Evolutionary conservation across 768 basidiomycete species (phyloP).

Genomic region (Basidioascus undulatus): DNA sequence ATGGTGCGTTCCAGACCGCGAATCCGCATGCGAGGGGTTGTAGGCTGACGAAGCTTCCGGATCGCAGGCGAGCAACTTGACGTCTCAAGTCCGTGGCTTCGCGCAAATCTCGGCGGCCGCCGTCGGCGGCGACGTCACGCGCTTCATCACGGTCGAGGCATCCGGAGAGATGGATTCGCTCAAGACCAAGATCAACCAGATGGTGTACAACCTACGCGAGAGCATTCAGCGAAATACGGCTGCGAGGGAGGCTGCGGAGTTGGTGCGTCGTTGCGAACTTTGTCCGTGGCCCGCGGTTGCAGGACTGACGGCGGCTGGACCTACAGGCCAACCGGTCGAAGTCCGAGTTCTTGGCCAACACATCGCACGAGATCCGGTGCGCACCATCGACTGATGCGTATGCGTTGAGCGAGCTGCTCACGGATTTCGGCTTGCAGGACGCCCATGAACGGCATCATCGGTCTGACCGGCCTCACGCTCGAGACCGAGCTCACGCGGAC

Average conservation of each 20-base stretch:
- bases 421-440: conserved; percentile 30
- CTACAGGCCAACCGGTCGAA: conserved; percentile 97
- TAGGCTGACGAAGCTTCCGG: background rate
- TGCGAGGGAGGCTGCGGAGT: conserved; percentile 84
- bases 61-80: conserved; percentile 41
- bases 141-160: conserved; percentile 97
- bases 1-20: conserved; percentile 6
- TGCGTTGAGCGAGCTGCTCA: background rate
- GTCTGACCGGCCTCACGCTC: conserved; percentile 95
- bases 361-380: conserved; percentile 87
- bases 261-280: too few relatives aligned
- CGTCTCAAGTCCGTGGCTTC: conserved; percentile 96
- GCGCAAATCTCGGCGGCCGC: conserved; percentile 96
- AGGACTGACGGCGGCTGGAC: too few relatives aligned
- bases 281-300: too few relatives aligned
- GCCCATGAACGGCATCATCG: conserved; percentile 99
- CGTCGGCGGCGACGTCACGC: conserved; percentile 94
- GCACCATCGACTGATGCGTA: conserved; percentile 13
- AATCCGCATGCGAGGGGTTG: background rate
- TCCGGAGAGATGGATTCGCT: conserved; percentile 97
- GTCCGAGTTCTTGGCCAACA: conserved; percentile 95
- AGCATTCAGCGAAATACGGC: conserved; percentile 96
- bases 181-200: conserved; percentile 92
- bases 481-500: conserved; percentile 86
- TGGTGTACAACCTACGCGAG: conserved; percentile 93